A percentile compares a stretch with the other conserved stretches of the same genome.
Evolutionary conservation across 371 early-diverging fungal genomes (phyloP).

Genomic region (Mucor circinelloides): DNA sequence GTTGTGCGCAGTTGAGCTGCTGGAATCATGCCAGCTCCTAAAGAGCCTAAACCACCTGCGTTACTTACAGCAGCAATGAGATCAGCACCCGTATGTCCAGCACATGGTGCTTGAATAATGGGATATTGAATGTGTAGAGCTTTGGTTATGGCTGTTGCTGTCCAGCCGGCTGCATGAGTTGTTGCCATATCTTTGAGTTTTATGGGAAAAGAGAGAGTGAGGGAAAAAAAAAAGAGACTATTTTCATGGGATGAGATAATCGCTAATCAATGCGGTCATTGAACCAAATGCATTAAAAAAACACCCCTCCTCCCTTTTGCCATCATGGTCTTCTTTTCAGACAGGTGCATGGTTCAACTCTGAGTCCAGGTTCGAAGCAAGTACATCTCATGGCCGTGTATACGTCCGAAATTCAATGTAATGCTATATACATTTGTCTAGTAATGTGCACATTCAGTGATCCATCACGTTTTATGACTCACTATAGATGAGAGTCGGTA

Average conservation of each 20-base stretch:
- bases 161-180: slow-evolving; percentile 5
- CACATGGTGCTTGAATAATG: slow-evolving; percentile 48
- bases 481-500: too few species aligned
- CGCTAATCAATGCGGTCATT: too few species aligned
- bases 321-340: too few species aligned
- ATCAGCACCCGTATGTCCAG: slow-evolving; percentile 37
- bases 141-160: slow-evolving; percentile 12
- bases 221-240: not conserved
- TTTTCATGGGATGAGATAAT: not conserved
- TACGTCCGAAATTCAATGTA: too few species aligned
- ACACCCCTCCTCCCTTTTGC: too few species aligned
- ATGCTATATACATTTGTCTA: too few species aligned
- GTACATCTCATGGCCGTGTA: too few species aligned
- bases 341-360: too few species aligned
- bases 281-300: too few species aligned
- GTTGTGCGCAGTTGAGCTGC: slow-evolving; percentile 27
- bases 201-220: not conserved
- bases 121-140: slow-evolving; percentile 35
- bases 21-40: slow-evolving; percentile 41
- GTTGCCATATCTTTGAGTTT: slow-evolving; percentile 7
- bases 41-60: slow-evolving; percentile 45
- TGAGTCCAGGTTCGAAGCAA: too few species aligned
- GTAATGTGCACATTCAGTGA: too few species aligned
- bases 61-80: slow-evolving; percentile 45
- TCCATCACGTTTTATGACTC: too few species aligned